phyloP scores from a whole-genome alignment of 768 basidiomycete genomes.

The Hydnomerulius pinastri region DNA sequence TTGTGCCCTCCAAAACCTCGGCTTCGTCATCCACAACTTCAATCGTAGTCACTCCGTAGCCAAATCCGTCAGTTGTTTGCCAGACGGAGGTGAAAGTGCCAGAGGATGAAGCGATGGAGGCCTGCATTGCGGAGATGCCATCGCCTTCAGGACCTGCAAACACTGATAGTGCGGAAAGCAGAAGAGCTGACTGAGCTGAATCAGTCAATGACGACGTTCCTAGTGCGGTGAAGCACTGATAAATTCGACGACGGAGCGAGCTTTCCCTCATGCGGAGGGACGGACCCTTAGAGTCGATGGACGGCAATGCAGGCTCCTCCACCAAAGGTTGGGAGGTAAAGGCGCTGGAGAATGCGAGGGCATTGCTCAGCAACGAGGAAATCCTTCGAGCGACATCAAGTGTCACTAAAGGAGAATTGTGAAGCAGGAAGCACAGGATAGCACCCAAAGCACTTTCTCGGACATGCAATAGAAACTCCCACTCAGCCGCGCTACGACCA shows the following conservation, averaged over 20 bases:
- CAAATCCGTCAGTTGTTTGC: slow-evolving; percentile 87
- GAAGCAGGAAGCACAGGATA: slow-evolving; percentile 81
- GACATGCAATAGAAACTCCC: slow-evolving; percentile 89
- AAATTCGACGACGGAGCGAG: slow-evolving; percentile 79
- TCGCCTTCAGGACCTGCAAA: slow-evolving; percentile 90
- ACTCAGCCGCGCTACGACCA: slow-evolving; percentile 73
- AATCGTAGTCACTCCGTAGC: slow-evolving; percentile 82
- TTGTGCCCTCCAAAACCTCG: slow-evolving; percentile 21
- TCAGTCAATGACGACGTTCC: slow-evolving; percentile 82
- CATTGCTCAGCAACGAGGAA: slow-evolving; percentile 83
- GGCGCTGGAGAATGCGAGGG: slow-evolving; percentile 85
- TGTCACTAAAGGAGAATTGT: slow-evolving; percentile 80
- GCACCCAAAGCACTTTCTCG: slow-evolving; percentile 89
- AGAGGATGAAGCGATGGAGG: slow-evolving; percentile 84
- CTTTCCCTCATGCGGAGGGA: slow-evolving; percentile 78
- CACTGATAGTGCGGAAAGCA: slow-evolving; percentile 78
- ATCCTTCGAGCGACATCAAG: slow-evolving; percentile 91
- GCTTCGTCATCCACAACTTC: slow-evolving; percentile 50
- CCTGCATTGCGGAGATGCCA: slow-evolving; percentile 82
- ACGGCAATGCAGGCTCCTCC: slow-evolving; percentile 61
- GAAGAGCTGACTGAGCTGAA: slow-evolving; percentile 73
- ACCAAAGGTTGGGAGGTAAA: slow-evolving; percentile 69
- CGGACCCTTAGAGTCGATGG: slow-evolving; percentile 44
- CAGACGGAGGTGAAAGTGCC: slow-evolving; percentile 86
- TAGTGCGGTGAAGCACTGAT: slow-evolving; percentile 85